These are phyloP conservation scores for Trametes hirsuta DNA, from an alignment of 1,284 basidiomycete genomes.

Conservation along the genomic window DNA sequence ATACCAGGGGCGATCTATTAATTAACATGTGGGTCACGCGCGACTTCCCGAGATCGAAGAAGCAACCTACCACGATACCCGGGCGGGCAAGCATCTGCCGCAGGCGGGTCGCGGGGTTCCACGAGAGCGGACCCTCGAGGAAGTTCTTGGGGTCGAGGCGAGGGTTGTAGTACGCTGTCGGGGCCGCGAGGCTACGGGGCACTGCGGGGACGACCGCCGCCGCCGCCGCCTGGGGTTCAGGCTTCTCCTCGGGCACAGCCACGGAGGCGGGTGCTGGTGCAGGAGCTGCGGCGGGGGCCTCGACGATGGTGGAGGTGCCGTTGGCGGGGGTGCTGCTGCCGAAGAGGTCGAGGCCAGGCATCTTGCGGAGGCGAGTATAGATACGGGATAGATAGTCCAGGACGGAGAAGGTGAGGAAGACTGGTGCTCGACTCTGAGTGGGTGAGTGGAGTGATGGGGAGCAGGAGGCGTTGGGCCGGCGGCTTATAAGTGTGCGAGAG, in stretches of 20 bases:
- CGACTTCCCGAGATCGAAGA: not conserved
- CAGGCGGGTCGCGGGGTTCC: slow-evolving; percentile 69
- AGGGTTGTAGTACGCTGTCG: slow-evolving; percentile 52
- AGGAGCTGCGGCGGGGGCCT: slow-evolving; percentile 19
- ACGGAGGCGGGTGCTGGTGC: slow-evolving; percentile 1
- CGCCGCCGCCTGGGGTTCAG: not conserved
- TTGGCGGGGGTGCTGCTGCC: slow-evolving; percentile 31
- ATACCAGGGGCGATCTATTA: slow-evolving; percentile 73
- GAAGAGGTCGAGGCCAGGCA: slow-evolving; percentile 50
- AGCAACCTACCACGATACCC: slow-evolving; percentile 67
- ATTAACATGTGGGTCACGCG: not conserved
- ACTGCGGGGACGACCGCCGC: slow-evolving; percentile 1
- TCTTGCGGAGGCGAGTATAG: slow-evolving; percentile 26
- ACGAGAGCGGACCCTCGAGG: slow-evolving; percentile 67
- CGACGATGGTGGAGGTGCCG: slow-evolving; percentile 23
- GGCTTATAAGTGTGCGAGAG: slow-evolving; percentile 7
- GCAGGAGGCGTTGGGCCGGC: not conserved
- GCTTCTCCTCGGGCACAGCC: not conserved
- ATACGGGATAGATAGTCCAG: slow-evolving; percentile 19
- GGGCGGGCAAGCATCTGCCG: slow-evolving; percentile 77
- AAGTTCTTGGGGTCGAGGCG: slow-evolving; percentile 71
- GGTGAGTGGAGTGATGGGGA: slow-evolving; percentile 12
- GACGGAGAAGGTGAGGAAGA: not conserved
- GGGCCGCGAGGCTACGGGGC: slow-evolving; percentile 24
- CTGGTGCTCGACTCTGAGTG: slow-evolving; percentile 8